Conservation (phyloP, 148 eudicot genomes). For the Suaeda aralocaspica region DNA sequence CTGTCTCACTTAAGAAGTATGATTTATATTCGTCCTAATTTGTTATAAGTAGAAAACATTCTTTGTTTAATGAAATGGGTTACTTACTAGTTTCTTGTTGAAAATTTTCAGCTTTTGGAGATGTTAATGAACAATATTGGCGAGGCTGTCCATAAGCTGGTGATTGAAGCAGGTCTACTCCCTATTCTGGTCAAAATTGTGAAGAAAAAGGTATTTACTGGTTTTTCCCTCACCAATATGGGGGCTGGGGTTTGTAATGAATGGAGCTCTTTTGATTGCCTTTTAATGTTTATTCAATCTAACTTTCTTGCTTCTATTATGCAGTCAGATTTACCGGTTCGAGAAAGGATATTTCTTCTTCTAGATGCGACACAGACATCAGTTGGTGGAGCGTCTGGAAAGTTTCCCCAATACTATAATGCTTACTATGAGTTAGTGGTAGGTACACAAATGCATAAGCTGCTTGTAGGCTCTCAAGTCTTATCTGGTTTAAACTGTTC, state of each 20-base stretch:
- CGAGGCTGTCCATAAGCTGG: conserved; percentile 84
- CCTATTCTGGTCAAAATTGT: conserved; percentile 80
- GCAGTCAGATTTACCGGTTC: conserved; percentile 81
- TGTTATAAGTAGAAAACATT: neutral
- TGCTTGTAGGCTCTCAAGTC: conserved; percentile 8
- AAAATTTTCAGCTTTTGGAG: conserved; percentile 67
- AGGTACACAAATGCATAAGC: conserved; percentile 30
- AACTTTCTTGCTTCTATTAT: conserved; percentile 21
- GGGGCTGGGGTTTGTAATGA: neutral
- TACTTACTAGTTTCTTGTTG: conserved; percentile 9
- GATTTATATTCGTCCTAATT: neutral
- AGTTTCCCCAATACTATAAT: conserved; percentile 83
- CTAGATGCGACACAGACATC: conserved; percentile 98
- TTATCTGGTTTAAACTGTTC: conserved; percentile 1
- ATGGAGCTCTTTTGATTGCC: neutral
- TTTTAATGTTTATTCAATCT: conserved; percentile 6
- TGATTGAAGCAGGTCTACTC: conserved; percentile 77
- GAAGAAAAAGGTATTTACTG: conserved; percentile 70
- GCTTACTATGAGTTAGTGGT: conserved; percentile 96
- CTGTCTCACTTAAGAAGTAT: neutral
- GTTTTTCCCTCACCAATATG: neutral
- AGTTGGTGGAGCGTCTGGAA: conserved; percentile 82
- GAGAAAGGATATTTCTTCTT: conserved; percentile 93
- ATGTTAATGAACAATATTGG: conserved; percentile 96
- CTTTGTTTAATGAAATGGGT: conserved; percentile 5